phyloP scores from a whole-genome alignment of 352 stramenopile species.

The Phytophthora pseudosyringae region DNA sequence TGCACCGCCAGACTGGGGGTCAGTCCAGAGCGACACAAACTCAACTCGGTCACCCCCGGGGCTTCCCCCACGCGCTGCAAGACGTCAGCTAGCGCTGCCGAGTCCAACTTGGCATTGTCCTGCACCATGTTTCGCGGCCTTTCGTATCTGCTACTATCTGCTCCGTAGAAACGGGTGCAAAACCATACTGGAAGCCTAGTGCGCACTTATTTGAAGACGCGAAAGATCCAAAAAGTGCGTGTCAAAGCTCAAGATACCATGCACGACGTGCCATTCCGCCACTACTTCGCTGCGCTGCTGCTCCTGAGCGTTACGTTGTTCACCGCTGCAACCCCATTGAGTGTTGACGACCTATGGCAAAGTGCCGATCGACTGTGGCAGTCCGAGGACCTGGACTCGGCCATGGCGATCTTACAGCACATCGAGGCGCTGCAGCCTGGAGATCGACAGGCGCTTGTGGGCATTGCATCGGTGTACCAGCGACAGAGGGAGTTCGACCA shows the following conservation, averaged over 20 bases:
- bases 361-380: conserved; percentile 34
- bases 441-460: conserved; percentile 28
- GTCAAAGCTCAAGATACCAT: conserved; percentile 9
- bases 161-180: conserved; percentile 3
- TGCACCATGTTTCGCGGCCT: conserved; percentile 13
- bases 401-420: conserved; percentile 34
- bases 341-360: conserved; percentile 37
- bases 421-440: conserved; percentile 34
- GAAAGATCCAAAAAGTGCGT: conserved; percentile 19
- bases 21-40: conserved; percentile 36
- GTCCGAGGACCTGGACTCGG: conserved; percentile 31
- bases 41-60: conserved; percentile 19
- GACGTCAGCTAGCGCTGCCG: conserved; percentile 25
- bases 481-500: conserved; percentile 32
- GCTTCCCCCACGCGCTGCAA: conserved; percentile 27
- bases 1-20: conserved; percentile 50
- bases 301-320: conserved; percentile 11
- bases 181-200: conserved; percentile 4
- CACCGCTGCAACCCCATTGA: neutral
- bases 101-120: conserved; percentile 40
- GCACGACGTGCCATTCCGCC: conserved; percentile 4
- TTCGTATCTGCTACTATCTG: conserved; percentile 2
- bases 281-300: conserved; percentile 3
- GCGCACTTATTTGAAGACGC: conserved; percentile 17
- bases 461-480: conserved; percentile 41